Evolutionary conservation across 352 stramenopile genomes (phyloP).

Genomic region (Pythium scleroteichum): DNA sequence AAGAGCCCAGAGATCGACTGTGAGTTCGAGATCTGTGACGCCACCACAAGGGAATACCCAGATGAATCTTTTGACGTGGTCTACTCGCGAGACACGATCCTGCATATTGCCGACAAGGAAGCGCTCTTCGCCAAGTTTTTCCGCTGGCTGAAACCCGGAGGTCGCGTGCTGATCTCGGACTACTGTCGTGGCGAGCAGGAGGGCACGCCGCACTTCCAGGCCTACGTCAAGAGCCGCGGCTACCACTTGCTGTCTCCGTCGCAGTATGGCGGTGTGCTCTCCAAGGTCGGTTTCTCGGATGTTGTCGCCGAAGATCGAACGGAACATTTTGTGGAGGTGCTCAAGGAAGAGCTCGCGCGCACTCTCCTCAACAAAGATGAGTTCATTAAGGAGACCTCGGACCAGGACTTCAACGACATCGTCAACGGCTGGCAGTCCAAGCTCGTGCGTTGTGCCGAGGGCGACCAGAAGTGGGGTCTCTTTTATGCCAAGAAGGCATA

Average conservation of each 20-base stretch:
- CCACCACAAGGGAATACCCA: conserved; percentile 33
- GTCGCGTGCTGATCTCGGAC: conserved; percentile 64
- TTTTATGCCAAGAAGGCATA: conserved; percentile 32
- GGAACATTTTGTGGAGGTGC: conserved; percentile 38
- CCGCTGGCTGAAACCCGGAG: conserved; percentile 64
- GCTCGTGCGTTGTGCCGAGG: conserved; percentile 39
- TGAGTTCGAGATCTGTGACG: conserved; percentile 46
- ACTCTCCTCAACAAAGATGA: conserved; percentile 32
- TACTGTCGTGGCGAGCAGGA: conserved; percentile 41
- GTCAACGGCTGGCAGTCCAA: conserved; percentile 42
- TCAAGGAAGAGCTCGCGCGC: conserved; percentile 38
- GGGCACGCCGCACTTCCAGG: conserved; percentile 28
- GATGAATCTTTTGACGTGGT: conserved; percentile 46
- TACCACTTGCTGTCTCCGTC: conserved; percentile 35
- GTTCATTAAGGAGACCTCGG: conserved; percentile 44
- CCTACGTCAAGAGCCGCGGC: conserved; percentile 38
- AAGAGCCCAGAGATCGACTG: conserved; percentile 9
- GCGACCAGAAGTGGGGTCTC: conserved; percentile 49
- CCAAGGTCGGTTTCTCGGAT: conserved; percentile 30
- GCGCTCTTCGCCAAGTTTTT: conserved; percentile 67
- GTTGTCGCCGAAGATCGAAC: conserved; percentile 40
- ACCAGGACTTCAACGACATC: conserved; percentile 42
- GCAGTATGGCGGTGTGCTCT: conserved; percentile 35
- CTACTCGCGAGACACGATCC: conserved; percentile 78
- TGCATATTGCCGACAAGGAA: conserved; percentile 69